These are phyloP conservation scores for Phyllostachys edulis DNA, from an alignment of 176 grass and related monocot species.

Conservation along the genomic window DNA sequence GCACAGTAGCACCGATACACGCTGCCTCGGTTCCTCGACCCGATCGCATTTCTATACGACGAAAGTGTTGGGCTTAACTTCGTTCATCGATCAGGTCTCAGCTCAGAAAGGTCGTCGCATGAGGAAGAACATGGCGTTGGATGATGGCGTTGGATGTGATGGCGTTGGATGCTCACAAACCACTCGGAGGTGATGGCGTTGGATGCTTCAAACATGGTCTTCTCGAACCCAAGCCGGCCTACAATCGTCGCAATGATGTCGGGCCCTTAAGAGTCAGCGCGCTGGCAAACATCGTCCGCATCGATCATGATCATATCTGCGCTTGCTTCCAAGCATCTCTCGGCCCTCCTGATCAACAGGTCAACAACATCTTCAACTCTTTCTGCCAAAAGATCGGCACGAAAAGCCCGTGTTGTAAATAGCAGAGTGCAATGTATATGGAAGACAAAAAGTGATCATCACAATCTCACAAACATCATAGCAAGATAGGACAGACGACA, in stretches of 20 bases:
- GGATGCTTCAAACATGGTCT: constrained; percentile 88
- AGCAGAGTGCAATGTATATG: not conserved
- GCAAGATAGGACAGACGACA: not conserved
- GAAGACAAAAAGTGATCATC: not conserved
- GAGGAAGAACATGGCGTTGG: too few species aligned
- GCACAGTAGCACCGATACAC: not conserved
- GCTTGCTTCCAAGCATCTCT: constrained; percentile 87
- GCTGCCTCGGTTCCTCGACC: not conserved
- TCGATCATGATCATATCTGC: constrained; percentile 91
- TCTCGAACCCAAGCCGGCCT: constrained; percentile 70
- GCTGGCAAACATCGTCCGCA: constrained; percentile 66
- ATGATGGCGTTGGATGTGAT: too few species aligned
- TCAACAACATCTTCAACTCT: constrained; percentile 80
- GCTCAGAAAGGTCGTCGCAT: constrained; percentile 11
- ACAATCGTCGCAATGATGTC: constrained; percentile 79
- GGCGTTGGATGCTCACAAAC: too few species aligned
- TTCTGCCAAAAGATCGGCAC: constrained; percentile 22
- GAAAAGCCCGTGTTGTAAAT: not conserved
- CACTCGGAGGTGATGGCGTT: constrained; percentile 60
- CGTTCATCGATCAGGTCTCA: not conserved
- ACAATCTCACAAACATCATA: not conserved
- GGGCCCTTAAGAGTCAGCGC: constrained; percentile 49
- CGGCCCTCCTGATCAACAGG: constrained; percentile 79
- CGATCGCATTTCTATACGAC: not conserved
- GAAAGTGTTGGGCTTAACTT: not conserved